A percentile compares a stretch with the other conserved stretches of the same genome.
Conservation (phyloP, 108 stramenopile species). For the Nitzschia sp. region DNA sequence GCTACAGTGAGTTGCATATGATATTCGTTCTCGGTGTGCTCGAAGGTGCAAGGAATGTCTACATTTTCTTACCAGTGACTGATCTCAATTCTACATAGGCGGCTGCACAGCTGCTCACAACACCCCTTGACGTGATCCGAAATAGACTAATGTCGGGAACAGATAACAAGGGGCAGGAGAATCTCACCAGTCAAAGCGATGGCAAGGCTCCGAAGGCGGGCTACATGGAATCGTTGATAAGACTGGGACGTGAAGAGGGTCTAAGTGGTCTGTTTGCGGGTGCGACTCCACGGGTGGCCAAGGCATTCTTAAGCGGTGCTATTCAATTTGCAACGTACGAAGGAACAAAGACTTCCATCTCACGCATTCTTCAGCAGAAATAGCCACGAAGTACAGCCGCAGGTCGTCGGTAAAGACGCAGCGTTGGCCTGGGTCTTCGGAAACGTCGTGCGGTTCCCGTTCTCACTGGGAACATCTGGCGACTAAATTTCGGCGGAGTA, state of each 20-base stretch:
- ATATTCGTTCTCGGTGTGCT: too few relatives aligned
- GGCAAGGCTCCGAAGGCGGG: neutral
- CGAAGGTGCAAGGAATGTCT: too few relatives aligned
- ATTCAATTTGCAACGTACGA: constrained; percentile 90
- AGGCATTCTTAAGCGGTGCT: constrained; percentile 81
- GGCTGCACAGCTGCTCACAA: constrained; percentile 66
- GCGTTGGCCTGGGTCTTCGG: too few relatives aligned
- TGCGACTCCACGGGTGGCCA: constrained; percentile 65
- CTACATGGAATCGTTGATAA: constrained; percentile 50
- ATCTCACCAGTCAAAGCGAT: neutral
- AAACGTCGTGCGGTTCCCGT: too few relatives aligned
- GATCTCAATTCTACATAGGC: too few relatives aligned
- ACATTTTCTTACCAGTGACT: too few relatives aligned
- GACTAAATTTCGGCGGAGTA: too few relatives aligned
- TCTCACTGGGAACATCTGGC: too few relatives aligned
- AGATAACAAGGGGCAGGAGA: neutral
- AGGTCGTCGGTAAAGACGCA: too few relatives aligned
- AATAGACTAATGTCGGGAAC: constrained; percentile 69
- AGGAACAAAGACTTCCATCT: constrained; percentile 79
- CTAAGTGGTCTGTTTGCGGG: constrained; percentile 72
- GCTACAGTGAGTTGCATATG: constrained; percentile 58
- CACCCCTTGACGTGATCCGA: constrained; percentile 80
- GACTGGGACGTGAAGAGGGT: constrained; percentile 64
- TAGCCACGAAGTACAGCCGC: neutral
- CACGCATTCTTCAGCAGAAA: constrained; percentile 28